A percentile compares a stretch with the other conserved stretches of the same genome.
Evolutionary conservation across 495 filamentous ascomycete genomes (phyloP).

Genomic region (Penicillium odoratum): DNA sequence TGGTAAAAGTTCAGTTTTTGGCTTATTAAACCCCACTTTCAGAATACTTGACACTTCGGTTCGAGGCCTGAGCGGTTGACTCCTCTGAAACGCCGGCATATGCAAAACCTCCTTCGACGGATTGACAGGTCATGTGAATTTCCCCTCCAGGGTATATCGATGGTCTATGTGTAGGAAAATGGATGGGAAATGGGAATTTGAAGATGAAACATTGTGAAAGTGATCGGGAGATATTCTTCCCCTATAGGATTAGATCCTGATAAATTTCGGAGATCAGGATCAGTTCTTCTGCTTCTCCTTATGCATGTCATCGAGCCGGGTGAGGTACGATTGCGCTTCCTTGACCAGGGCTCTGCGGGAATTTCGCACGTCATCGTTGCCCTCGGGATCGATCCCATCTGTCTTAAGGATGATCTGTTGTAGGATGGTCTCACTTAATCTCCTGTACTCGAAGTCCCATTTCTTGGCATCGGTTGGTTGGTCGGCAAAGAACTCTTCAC

Average conservation of each 20-base stretch:
- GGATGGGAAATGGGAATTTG: not conserved
- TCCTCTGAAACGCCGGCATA: conserved; percentile 18
- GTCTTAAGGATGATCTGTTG: conserved; percentile 81
- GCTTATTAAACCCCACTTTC: not conserved
- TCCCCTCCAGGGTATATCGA: conserved; percentile 10
- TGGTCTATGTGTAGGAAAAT: conserved; percentile 19
- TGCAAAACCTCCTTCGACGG: conserved; percentile 1
- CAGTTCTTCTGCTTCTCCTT: conserved; percentile 2
- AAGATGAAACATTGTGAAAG: not conserved
- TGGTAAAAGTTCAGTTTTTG: not conserved
- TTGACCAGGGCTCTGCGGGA: conserved; percentile 74
- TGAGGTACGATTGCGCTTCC: conserved; percentile 67
- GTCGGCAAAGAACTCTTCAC: conserved; percentile 58
- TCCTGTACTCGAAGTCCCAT: conserved; percentile 74
- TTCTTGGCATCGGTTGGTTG: conserved; percentile 73
- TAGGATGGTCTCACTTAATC: conserved; percentile 79
- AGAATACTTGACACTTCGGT: not conserved
- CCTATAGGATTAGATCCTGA: not conserved
- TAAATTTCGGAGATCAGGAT: not conserved
- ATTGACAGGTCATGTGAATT: conserved; percentile 10
- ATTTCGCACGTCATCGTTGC: conserved; percentile 61
- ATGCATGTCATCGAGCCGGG: conserved; percentile 56
- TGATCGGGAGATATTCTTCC: not conserved
- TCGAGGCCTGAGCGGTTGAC: conserved; percentile 14
- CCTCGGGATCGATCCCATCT: conserved; percentile 76